Evolutionary conservation across 1,284 basidiomycete species (phyloP).

Genomic region (Phaffia rhodozyma): DNA sequence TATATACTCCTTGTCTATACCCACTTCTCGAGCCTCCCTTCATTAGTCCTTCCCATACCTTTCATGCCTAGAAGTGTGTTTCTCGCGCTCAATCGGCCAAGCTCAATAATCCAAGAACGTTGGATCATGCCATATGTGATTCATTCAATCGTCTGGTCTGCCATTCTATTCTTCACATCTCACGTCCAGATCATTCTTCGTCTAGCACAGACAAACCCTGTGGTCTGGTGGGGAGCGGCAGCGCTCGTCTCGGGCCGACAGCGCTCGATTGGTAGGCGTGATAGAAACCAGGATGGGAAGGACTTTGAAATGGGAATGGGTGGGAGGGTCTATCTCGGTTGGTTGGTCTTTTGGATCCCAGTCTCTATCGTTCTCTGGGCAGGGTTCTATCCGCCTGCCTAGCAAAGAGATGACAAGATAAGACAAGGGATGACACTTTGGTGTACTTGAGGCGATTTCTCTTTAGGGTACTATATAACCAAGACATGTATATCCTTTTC

Average conservation of each 20-base stretch:
- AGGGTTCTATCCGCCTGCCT: constrained; percentile 82
- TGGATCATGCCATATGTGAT: constrained; percentile 51
- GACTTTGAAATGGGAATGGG: constrained; percentile 19
- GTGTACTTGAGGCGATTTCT: no score
- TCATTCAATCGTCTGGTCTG: constrained; percentile 49
- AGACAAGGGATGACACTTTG: not conserved
- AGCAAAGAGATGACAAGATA: constrained; percentile 13
- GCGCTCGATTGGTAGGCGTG: constrained; percentile 31
- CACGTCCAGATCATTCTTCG: constrained; percentile 87
- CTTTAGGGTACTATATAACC: no score
- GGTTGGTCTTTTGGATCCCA: constrained; percentile 64
- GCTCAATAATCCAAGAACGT: constrained; percentile 21
- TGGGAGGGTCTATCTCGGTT: constrained; percentile 46
- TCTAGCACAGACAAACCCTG: constrained; percentile 62
- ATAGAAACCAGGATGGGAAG: constrained; percentile 10
- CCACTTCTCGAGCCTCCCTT: constrained; percentile 18
- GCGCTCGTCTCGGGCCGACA: constrained; percentile 40
- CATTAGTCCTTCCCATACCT: not conserved
- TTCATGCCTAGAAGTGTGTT: not conserved
- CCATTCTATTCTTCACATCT: constrained; percentile 60
- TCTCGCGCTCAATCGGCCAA: no score
- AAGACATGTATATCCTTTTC: no score
- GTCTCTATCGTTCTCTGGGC: constrained; percentile 68
- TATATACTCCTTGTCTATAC: constrained; percentile 43
- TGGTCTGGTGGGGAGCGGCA: constrained; percentile 73